Percentiles rank a stretch among this genome's conserved stretches.
Conservation (phyloP, 176 grass and related monocot genomes). For the Phoenix roebelenii region DNA sequence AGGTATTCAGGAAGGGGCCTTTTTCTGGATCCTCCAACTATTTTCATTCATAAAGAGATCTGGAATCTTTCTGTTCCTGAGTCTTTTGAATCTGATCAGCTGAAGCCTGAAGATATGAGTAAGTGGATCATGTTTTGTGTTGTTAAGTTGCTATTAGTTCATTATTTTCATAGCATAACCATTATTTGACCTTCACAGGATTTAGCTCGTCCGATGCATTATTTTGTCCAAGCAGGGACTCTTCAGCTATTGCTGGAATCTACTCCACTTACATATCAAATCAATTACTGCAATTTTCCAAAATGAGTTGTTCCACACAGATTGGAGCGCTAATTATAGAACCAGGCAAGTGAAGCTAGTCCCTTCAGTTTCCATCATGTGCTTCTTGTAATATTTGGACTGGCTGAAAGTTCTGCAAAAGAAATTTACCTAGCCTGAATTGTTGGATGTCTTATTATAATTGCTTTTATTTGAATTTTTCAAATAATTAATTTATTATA, state of each 20-base stretch:
- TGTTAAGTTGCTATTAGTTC: conserved; percentile 7
- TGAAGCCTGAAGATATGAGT: conserved; percentile 38
- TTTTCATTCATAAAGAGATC: conserved; percentile 40
- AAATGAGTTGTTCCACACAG: conserved; percentile 22
- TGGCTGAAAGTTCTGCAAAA: background rate
- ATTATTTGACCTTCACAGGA: conserved; percentile 33
- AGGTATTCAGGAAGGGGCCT: conserved; percentile 87
- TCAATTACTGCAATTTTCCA: conserved; percentile 40
- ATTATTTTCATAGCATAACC: conserved; percentile 3
- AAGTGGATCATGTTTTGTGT: conserved; percentile 34
- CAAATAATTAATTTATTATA: no score
- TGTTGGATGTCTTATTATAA: no score
- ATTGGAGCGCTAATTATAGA: conserved; percentile 83
- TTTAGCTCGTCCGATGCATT: conserved; percentile 54
- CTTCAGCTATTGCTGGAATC: conserved; percentile 31
- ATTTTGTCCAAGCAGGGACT: conserved; percentile 56
- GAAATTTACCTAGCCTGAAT: no score
- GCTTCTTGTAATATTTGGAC: no score
- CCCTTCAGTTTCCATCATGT: conserved; percentile 2
- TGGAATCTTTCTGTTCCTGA: conserved; percentile 63
- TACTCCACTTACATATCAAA: conserved; percentile 61
- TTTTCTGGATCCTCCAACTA: conserved; percentile 78
- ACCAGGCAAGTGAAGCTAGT: conserved; percentile 46
- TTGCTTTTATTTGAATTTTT: no score
- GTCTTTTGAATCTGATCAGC: conserved; percentile 26